Conservation (phyloP, 2,329 filamentous ascomycete genomes). For the Talaromyces sp. region DNA sequence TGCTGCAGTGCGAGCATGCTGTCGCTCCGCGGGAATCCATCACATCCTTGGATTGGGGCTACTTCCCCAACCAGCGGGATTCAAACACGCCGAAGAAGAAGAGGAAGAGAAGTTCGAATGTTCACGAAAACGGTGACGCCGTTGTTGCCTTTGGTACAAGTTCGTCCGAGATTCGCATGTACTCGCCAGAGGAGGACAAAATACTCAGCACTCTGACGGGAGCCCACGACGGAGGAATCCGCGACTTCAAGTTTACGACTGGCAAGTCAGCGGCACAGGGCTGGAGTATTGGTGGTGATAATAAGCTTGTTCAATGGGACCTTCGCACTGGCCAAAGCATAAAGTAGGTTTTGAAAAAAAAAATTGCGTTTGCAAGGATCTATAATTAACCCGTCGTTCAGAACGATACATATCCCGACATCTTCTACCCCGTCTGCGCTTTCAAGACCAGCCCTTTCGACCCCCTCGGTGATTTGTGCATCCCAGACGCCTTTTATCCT, state of each 20-base stretch:
- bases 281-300: slow-evolving; percentile 53
- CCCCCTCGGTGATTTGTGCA: slow-evolving; percentile 45
- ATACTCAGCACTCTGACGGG: slow-evolving; percentile 41
- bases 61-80: slow-evolving; percentile 33
- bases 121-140: slow-evolving; percentile 39
- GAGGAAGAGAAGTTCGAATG: slow-evolving; percentile 43
- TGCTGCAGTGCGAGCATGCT: slow-evolving; percentile 48
- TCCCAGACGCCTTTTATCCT: slow-evolving; percentile 47
- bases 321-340: slow-evolving; percentile 38
- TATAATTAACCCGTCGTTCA: slow-evolving; percentile 17
- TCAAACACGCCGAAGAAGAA: slow-evolving; percentile 49
- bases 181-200: slow-evolving; percentile 45
- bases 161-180: slow-evolving; percentile 46
- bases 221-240: slow-evolving; percentile 45
- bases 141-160: slow-evolving; percentile 49
- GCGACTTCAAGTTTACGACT: slow-evolving; percentile 48
- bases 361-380: background rate
- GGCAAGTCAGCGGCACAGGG: slow-evolving; percentile 36
- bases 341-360: slow-evolving; percentile 30
- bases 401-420: slow-evolving; percentile 41
- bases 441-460: slow-evolving; percentile 36
- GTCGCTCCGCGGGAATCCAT: slow-evolving; percentile 43
- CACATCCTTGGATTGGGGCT: slow-evolving; percentile 50
- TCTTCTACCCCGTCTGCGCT: slow-evolving; percentile 36
- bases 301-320: slow-evolving; percentile 51